phyloP scores from a whole-genome alignment of 2,329 filamentous ascomycete species.

The Cytospora leucostoma region DNA sequence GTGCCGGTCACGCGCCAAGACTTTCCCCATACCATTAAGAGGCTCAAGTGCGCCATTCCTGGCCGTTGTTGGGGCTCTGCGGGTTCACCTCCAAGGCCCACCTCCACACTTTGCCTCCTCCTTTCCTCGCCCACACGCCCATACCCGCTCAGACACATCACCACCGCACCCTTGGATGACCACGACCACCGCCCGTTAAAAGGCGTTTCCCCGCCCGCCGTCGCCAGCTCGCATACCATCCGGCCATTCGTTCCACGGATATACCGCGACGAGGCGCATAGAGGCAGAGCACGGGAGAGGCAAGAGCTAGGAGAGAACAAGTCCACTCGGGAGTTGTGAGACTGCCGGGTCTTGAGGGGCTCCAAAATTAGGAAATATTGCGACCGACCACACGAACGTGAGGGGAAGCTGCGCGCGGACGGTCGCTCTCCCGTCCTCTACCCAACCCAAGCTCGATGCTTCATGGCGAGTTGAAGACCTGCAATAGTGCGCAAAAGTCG shows the following conservation, averaged over 20 bases:
- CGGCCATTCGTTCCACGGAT: neutral
- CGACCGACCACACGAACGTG: neutral
- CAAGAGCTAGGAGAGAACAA: constrained; percentile 16
- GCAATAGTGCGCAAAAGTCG: constrained; percentile 33
- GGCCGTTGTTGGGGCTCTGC: constrained; percentile 27
- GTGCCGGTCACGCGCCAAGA: constrained; percentile 27
- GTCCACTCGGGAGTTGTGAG: neutral
- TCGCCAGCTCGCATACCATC: neutral
- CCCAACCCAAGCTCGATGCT: constrained; percentile 17
- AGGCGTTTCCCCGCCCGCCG: constrained; percentile 12
- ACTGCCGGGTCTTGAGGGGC: neutral
- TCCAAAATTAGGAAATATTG: neutral
- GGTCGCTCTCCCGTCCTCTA: constrained; percentile 17
- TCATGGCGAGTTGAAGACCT: constrained; percentile 38
- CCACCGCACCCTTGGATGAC: constrained; percentile 15
- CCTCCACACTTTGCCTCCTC: constrained; percentile 25
- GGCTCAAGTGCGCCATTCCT: constrained; percentile 27
- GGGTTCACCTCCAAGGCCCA: constrained; percentile 23
- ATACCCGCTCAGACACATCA: constrained; percentile 18
- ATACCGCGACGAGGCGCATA: constrained; percentile 14
- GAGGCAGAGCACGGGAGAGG: constrained; percentile 3
- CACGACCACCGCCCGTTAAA: constrained; percentile 13
- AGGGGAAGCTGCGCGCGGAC: constrained; percentile 17
- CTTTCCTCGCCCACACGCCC: constrained; percentile 18
- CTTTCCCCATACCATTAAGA: constrained; percentile 28